Base-by-base conservation (phyloP, 2,329 filamentous ascomycete genomes). In the Daldinia sp. region DNA sequence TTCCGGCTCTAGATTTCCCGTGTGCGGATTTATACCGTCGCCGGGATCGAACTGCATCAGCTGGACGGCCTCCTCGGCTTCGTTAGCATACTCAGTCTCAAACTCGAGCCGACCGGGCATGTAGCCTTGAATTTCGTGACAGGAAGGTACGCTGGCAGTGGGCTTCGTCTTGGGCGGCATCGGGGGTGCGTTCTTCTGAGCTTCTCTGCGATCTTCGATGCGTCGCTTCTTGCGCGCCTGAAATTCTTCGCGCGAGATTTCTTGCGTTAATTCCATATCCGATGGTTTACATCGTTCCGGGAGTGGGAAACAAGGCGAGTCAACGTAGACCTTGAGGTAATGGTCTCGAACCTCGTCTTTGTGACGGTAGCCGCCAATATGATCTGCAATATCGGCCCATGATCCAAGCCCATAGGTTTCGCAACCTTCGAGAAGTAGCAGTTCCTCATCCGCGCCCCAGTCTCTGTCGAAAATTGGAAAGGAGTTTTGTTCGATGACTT, bases 21-120 rank as follows among this genome's bases (percentile, higher is more conserved):
- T 97, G 53, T 76, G 69, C 0, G 92, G 90, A 76, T 97, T 97
- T 73, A 97, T 86, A 64, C 96, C 96, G 81, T 98, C 95, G 28
- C 96, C 96, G 0, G 96, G 95, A 64, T 98, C 95, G 76, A 99
- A 99, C 71, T 97, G 92, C 94, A 99, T 98, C 71, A 97, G 90
- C 79, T 99, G 96, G 1, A 99, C 96, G 0, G 95, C 95, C 81
- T 98, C 97, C 82, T 99, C 96, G 0, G 96, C 96, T 76, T 99
- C 96, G 76, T 99, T 99, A 76, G 95, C 93, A 78, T 97, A 96
- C 76, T 99, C 96, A 0, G 93, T 98, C 84, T 99, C 96, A 72
- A 99, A 99, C 77, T 99, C 96, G 72, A 99, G 82, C 44, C 96
- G 93, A 50, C 96, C 96, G 2, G 96, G 96, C 96, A 99, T 99